phyloP scores from a whole-genome alignment of 2,329 filamentous ascomycete genomes.

The Penicillium sp. region DNA sequence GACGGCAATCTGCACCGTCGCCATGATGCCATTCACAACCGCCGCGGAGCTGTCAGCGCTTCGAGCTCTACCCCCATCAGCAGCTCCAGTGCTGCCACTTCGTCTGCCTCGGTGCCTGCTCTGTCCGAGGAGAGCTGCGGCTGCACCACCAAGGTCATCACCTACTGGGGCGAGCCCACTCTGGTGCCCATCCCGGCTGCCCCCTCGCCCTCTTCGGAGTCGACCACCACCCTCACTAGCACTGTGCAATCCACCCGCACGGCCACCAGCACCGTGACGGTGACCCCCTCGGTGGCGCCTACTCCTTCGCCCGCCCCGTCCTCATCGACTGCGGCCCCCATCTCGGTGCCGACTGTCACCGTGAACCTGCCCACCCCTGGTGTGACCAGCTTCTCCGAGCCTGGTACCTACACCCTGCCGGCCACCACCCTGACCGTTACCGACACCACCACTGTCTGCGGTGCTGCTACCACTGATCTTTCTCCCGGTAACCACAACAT shows the following conservation, averaged over 20 bases:
- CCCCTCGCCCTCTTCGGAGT: constrained; percentile 12
- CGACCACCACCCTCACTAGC: constrained; percentile 26
- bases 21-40: constrained; percentile 55
- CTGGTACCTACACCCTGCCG: constrained; percentile 70
- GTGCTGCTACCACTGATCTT: constrained; percentile 56
- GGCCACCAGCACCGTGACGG: constrained; percentile 33
- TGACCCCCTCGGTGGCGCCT: constrained; percentile 16
- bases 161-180: constrained; percentile 61
- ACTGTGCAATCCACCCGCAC: constrained; percentile 39
- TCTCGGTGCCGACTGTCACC: too few relatives aligned
- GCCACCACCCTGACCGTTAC: constrained; percentile 64
- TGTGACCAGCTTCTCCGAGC: constrained; percentile 54
- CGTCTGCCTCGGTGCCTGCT: constrained; percentile 22
- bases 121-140: constrained; percentile 50
- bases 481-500: constrained; percentile 61
- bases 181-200: constrained; percentile 37
- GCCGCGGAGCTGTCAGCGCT: constrained; percentile 36
- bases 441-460: constrained; percentile 62
- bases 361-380: constrained; percentile 43
- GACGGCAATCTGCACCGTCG: constrained; percentile 53
- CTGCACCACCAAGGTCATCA: constrained; percentile 70
- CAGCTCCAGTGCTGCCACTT: not conserved
- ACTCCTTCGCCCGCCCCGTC: constrained; percentile 9
- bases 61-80: constrained; percentile 8
- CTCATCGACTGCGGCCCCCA: constrained; percentile 7